Evolutionary conservation across 768 basidiomycete species (phyloP), one percentile per base, ranked within the genome.

Genomic region (Gymnopilus junonius): DNA sequence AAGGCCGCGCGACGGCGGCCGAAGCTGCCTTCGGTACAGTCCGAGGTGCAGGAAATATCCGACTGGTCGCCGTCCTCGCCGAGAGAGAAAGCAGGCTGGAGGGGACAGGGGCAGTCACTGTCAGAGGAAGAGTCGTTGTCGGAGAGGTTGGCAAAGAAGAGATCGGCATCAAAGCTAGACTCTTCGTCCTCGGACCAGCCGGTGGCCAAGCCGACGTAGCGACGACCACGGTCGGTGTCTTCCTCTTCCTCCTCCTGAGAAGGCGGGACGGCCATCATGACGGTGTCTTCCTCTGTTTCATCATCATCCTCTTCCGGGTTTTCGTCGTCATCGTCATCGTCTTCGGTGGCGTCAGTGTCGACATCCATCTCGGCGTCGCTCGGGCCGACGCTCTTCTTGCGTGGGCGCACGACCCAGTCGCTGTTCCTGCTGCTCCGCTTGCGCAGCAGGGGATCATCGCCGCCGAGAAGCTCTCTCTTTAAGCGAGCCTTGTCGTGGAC

Each of bases 141-240:
- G 37, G 87, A 86, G 42, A 94, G 84, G 70, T 92, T 90, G 59
- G 89, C 86, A 69, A 94, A 94, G 77, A 94, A 94, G 0, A 94
- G 74, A 64, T 94, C 92, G 10, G 93, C 93, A 67, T 94, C 93
- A 68, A 92, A 91, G 63, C 83, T 86, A 2, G 87, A 89, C 72
- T 92, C 92, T 65, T 88, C 90, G 20, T 90, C 70, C 35, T 71
- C 89, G 40, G 89, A 89, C 92, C 91, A 94, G 43, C 90, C 87
- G 1, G 88, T 88, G 51, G 84, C 88, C 50, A 91, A 81, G 51
- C 89, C 90, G 40, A 84, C 83, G 69, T 87, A 91, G 51, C 72
- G 63, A 42, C 70, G 63, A 25, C 56, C 65, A 42, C 70, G 71
- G 31, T 55, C 69, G 61, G 67, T 71, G 37, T 64, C 62, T 48